Percentiles rank a stretch among this genome's conserved stretches.
Evolutionary conservation across 306 rosid species (phyloP).

Genomic region (Castanea crenata): DNA sequence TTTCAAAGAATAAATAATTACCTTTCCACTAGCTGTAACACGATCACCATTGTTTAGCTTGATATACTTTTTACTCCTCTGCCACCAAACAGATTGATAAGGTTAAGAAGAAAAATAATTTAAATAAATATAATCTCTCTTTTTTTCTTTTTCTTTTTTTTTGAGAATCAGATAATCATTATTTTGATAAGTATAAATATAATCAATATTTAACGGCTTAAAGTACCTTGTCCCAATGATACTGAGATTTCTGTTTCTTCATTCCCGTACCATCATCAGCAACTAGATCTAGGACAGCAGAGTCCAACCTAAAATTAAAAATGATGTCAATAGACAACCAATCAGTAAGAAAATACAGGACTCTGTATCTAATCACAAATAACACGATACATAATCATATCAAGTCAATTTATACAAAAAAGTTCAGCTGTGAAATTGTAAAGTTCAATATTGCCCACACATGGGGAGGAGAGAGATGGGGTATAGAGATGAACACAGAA

Average conservation of each 20-base stretch:
- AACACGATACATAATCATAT: slow-evolving; percentile 9
- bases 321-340: slow-evolving; percentile 18
- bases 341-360: slow-evolving; percentile 5
- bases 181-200: background rate
- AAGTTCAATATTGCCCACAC: background rate
- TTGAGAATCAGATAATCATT: too few relatives aligned
- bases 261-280: slow-evolving; percentile 85
- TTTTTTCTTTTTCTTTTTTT: too few relatives aligned
- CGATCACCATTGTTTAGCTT: slow-evolving; percentile 85
- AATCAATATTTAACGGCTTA: slow-evolving; percentile 7
- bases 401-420: slow-evolving; percentile 7
- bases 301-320: slow-evolving; percentile 59
- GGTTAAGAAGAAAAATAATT: slow-evolving; percentile 9
- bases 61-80: slow-evolving; percentile 87
- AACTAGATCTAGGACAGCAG: slow-evolving; percentile 84
- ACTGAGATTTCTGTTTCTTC: slow-evolving; percentile 76
- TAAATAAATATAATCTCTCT: background rate
- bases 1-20: slow-evolving; percentile 31
- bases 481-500: too few relatives aligned
- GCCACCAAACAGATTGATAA: slow-evolving; percentile 37
- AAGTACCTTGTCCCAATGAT: slow-evolving; percentile 92
- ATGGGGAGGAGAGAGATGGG: too few relatives aligned
- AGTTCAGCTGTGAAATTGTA: background rate
- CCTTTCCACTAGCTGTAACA: slow-evolving; percentile 95
- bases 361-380: slow-evolving; percentile 8